These are phyloP conservation scores for Gossypium longicalyx DNA, from an alignment of 345 rosid genomes.

Conservation along the genomic window DNA sequence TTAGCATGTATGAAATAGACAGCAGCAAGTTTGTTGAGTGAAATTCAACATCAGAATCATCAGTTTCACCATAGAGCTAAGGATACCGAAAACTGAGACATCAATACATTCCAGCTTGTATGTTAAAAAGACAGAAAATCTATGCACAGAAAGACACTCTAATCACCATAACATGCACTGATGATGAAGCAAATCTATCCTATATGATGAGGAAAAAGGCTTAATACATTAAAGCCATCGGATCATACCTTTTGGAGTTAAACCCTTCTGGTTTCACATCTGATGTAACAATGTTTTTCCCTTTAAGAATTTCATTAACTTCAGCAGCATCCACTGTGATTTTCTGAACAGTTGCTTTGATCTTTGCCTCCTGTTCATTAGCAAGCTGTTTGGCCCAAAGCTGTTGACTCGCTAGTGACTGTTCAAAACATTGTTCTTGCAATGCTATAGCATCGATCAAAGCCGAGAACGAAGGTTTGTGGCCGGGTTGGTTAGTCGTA, in stretches of 20 bases:
- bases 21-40: background rate
- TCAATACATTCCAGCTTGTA: background rate
- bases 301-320: background rate
- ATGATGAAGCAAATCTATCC: background rate
- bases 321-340: background rate
- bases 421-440: conserved; percentile 9
- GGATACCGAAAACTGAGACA: background rate
- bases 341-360: background rate
- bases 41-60: background rate
- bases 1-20: background rate
- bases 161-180: background rate
- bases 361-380: conserved; percentile 5
- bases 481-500: background rate
- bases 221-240: conserved; percentile 2
- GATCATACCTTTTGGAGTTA: background rate
- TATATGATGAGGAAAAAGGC: background rate
- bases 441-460: background rate
- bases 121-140: background rate
- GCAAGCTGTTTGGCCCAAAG: conserved; percentile 8
- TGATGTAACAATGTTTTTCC: background rate
- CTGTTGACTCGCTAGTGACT: background rate
- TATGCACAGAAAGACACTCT: background rate
- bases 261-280: background rate
- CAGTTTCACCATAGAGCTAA: background rate
- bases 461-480: background rate